phyloP scores from a whole-genome alignment of 78 protist species.

The Cavenderia fasciculata region DNA sequence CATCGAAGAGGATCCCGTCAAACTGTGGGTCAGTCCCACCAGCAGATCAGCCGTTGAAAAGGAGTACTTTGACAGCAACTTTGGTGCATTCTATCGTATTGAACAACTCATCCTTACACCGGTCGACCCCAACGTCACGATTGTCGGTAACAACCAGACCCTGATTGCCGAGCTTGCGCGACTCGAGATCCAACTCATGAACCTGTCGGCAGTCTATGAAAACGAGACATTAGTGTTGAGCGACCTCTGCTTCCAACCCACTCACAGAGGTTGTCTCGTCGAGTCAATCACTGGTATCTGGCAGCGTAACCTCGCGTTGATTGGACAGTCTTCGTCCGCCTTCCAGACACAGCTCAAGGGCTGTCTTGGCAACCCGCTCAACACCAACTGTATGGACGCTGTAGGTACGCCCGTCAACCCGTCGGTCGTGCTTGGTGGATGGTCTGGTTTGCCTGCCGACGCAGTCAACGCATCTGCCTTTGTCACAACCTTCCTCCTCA shows the following conservation, averaged over 20 bases:
- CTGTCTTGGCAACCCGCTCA: neutral
- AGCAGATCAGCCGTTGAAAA: conserved; percentile 70
- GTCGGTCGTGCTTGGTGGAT: conserved; percentile 55
- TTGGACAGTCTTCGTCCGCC: neutral
- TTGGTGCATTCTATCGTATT: conserved; percentile 78
- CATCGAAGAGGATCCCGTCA: conserved; percentile 72
- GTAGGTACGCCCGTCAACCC: conserved; percentile 63
- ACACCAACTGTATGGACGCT: conserved; percentile 32
- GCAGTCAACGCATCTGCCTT: conserved; percentile 27
- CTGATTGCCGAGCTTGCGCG: neutral
- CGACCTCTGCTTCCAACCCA: conserved; percentile 56
- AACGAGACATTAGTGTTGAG: neutral
- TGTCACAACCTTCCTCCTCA: conserved; percentile 51
- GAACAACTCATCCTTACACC: conserved; percentile 71
- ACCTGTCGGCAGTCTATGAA: neutral
- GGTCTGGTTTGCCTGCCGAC: neutral
- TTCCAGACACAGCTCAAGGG: neutral
- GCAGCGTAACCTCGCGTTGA: conserved; percentile 11
- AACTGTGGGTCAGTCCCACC: conserved; percentile 60
- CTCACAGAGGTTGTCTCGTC: conserved; percentile 37
- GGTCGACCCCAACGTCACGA: neutral
- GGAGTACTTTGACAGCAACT: conserved; percentile 60
- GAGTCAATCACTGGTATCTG: conserved; percentile 44
- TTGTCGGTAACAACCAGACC: neutral
- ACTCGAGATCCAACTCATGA: conserved; percentile 15